Conservation (phyloP, 2,329 filamentous ascomycete genomes). For the Colletotrichum chlorophyti region DNA sequence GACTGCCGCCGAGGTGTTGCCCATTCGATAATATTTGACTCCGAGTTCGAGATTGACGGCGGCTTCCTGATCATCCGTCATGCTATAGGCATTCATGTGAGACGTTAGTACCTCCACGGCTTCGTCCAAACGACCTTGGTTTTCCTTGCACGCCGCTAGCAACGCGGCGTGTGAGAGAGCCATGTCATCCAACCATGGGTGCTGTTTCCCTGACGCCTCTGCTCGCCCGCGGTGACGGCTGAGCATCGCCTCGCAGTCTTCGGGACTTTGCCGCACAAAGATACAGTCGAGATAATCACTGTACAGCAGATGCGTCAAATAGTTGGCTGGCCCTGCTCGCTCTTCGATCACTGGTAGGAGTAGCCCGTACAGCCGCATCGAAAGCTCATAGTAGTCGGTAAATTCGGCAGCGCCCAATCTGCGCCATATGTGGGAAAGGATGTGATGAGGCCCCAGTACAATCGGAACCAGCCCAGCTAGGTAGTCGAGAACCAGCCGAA, state of each 20-base stretch:
- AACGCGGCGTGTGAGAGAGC: conserved; percentile 39
- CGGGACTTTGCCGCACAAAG: conserved; percentile 33
- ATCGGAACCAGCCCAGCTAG: conserved; percentile 38
- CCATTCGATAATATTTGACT: conserved; percentile 39
- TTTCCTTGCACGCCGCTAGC: conserved; percentile 37
- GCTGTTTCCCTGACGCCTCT: conserved; percentile 37
- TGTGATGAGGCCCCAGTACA: conserved; percentile 37
- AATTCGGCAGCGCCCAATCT: conserved; percentile 38
- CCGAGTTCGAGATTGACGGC: conserved; percentile 40
- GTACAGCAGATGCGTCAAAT: conserved; percentile 40
- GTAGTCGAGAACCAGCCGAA: conserved; percentile 40
- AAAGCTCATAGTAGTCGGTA: conserved; percentile 41
- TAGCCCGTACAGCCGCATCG: conserved; percentile 38
- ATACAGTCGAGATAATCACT: conserved; percentile 43
- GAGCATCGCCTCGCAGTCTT: conserved; percentile 38
- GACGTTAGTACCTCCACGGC: conserved; percentile 37
- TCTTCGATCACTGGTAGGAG: conserved; percentile 40
- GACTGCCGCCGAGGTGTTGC: conserved; percentile 36
- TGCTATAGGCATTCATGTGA: conserved; percentile 36
- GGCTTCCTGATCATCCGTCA: conserved; percentile 40
- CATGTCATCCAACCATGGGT: conserved; percentile 40
- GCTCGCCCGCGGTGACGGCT: conserved; percentile 36
- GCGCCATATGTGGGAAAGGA: conserved; percentile 40
- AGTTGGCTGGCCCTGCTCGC: conserved; percentile 39
- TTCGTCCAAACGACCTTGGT: conserved; percentile 37